Evolutionary conservation across 768 basidiomycete species (phyloP).

Genomic region (Trametes maxima): DNA sequence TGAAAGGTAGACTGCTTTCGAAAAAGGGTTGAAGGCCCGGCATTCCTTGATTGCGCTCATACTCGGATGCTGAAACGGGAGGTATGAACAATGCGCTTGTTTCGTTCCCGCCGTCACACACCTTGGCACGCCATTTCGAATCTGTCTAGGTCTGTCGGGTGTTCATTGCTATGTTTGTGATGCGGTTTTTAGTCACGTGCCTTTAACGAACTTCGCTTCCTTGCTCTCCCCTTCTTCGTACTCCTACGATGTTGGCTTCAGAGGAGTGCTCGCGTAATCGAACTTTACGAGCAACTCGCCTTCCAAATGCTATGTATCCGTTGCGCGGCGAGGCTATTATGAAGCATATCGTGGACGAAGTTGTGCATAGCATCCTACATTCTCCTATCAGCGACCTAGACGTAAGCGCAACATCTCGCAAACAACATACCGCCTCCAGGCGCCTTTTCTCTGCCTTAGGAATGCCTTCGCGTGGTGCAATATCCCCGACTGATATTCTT

Average conservation of each 20-base stretch:
- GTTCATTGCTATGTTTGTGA: background rate
- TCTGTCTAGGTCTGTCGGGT: conserved; percentile 69
- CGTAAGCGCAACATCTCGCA: background rate
- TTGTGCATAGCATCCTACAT: conserved; percentile 85
- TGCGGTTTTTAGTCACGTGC: conserved; percentile 34
- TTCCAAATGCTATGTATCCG: conserved; percentile 73
- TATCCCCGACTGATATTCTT: conserved; percentile 78
- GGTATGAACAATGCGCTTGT: no score
- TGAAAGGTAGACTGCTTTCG: conserved; percentile 72
- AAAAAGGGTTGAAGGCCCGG: conserved; percentile 72
- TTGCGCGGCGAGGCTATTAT: conserved; percentile 65
- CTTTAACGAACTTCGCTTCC: conserved; percentile 89
- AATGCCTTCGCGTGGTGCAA: conserved; percentile 87
- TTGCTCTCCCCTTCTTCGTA: conserved; percentile 75
- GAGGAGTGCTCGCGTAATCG: background rate
- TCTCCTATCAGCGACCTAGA: background rate
- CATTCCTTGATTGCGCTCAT: conserved; percentile 56
- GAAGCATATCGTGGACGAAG: conserved; percentile 89
- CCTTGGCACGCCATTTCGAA: conserved; percentile 91
- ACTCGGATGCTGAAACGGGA: conserved; percentile 60
- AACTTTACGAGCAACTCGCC: conserved; percentile 37
- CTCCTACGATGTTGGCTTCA: conserved; percentile 51
- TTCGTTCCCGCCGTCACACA: conserved; percentile 21
- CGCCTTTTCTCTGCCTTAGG: conserved; percentile 76
- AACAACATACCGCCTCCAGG: conserved; percentile 62